phyloP scores from a whole-genome alignment of 306 rosid genomes.

The Macrotyloma uniflorum region DNA sequence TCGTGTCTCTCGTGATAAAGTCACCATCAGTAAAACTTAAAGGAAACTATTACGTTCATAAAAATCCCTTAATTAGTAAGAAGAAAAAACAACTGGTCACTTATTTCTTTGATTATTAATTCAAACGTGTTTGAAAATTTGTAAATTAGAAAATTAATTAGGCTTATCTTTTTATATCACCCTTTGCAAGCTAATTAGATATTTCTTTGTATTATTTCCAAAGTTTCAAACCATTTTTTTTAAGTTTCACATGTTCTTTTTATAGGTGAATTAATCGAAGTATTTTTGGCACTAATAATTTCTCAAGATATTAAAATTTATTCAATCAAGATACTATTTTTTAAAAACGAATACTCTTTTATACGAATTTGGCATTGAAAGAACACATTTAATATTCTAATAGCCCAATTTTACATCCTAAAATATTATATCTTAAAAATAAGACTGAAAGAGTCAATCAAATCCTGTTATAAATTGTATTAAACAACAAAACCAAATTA shows the following conservation, averaged over 20 bases:
- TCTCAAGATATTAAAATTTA: too few species aligned
- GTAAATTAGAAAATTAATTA: background rate
- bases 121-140: background rate
- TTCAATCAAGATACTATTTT: too few species aligned
- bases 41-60: background rate
- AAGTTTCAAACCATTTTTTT: background rate
- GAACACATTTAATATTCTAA: too few species aligned
- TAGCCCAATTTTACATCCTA: too few species aligned
- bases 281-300: too few species aligned
- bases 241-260: background rate
- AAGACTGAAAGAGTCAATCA: too few species aligned
- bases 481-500: too few species aligned
- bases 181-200: background rate
- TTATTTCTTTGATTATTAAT: background rate
- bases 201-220: background rate
- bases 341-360: too few species aligned
- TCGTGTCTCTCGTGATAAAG: background rate
- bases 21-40: background rate
- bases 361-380: too few species aligned
- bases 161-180: background rate
- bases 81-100: background rate
- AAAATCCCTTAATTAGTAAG: background rate
- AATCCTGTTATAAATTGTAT: too few species aligned
- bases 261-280: too few species aligned
- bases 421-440: too few species aligned